A percentile compares a stretch with the other conserved stretches of the same genome.
Conservation (phyloP, 768 basidiomycete genomes). For the Tephrocybe sp. region DNA sequence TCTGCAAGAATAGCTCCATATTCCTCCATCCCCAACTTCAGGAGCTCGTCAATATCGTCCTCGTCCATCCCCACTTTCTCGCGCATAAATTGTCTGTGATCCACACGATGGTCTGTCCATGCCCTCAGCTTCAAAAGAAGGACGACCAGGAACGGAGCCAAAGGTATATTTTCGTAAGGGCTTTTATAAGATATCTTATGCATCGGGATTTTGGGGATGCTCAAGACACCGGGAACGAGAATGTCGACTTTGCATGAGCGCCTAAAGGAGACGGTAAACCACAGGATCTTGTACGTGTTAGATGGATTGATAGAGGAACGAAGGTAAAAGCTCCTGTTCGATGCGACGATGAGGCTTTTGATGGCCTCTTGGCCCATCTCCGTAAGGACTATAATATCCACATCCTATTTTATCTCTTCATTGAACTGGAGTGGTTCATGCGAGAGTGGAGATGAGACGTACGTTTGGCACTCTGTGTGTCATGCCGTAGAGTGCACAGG, state of each 20-base stretch:
- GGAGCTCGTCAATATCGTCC: constrained; percentile 39
- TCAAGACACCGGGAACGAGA: constrained; percentile 35
- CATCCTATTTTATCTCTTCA: constrained; percentile 33
- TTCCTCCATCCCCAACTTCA: constrained; percentile 33
- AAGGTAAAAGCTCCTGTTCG: constrained; percentile 35
- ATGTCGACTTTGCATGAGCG: constrained; percentile 39
- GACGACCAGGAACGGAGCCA: constrained; percentile 37
- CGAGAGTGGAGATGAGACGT: background rate
- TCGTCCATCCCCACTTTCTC: constrained; percentile 40
- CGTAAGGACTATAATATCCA: constrained; percentile 46
- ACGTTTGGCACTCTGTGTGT: constrained; percentile 34
- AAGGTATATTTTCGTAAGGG: constrained; percentile 28
- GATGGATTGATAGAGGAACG: constrained; percentile 33
- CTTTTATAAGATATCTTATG: constrained; percentile 19
- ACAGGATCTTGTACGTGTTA: constrained; percentile 42
- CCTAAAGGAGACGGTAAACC: constrained; percentile 29
- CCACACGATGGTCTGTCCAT: constrained; percentile 39
- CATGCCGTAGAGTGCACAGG: constrained; percentile 39
- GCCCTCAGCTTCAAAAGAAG: constrained; percentile 42
- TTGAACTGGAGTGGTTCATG: background rate
- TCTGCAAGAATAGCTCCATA: constrained; percentile 20
- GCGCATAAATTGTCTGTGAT: constrained; percentile 29
- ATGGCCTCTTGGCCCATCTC: constrained; percentile 33
- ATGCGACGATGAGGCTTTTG: constrained; percentile 34
- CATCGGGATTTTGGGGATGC: constrained; percentile 33